Conservation (phyloP, 1,139 yeast genomes). For the Candida sanyaensis region DNA sequence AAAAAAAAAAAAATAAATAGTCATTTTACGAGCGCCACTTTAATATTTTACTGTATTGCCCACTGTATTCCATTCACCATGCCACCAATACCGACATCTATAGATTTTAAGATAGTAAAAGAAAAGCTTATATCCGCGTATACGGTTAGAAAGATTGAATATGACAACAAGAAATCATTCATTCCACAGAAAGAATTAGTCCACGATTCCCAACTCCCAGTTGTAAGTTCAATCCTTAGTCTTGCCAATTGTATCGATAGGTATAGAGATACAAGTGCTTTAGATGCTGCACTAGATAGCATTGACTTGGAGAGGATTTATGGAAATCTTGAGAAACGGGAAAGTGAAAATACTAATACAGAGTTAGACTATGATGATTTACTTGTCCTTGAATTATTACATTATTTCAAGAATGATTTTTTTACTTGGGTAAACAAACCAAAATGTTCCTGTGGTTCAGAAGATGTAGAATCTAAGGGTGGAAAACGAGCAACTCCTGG, state of each 20-base stretch:
- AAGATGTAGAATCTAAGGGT: slow-evolving; percentile 18
- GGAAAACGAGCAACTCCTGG: slow-evolving; percentile 13
- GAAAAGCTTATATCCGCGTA: slow-evolving; percentile 9
- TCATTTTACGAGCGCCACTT: no score
- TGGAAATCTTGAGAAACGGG: slow-evolving; percentile 35
- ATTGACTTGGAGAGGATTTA: slow-evolving; percentile 41
- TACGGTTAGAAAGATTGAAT: slow-evolving; percentile 5
- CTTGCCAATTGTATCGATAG: slow-evolving; percentile 7
- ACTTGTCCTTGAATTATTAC: slow-evolving; percentile 64
- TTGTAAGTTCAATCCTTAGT: slow-evolving; percentile 7
- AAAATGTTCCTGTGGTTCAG: slow-evolving; percentile 53
- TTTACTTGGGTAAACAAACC: slow-evolving; percentile 85
- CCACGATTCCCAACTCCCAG: slow-evolving; percentile 6
- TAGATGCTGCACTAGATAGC: slow-evolving; percentile 16
- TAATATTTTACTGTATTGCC: no score
- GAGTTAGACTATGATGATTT: slow-evolving; percentile 61
- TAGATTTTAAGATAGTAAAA: slow-evolving; percentile 7
- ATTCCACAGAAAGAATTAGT: not conserved
- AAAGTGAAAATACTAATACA: slow-evolving; percentile 14
- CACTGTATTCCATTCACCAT: not conserved
- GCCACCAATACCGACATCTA: slow-evolving; percentile 6
- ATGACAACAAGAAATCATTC: slow-evolving; percentile 1
- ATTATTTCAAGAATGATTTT: slow-evolving; percentile 79
- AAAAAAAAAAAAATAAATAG: not conserved
- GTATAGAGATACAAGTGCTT: slow-evolving; percentile 9